These are phyloP conservation scores for Elongisporangium senticosum DNA, from an alignment of 352 stramenopile species.

Conservation along the genomic window DNA sequence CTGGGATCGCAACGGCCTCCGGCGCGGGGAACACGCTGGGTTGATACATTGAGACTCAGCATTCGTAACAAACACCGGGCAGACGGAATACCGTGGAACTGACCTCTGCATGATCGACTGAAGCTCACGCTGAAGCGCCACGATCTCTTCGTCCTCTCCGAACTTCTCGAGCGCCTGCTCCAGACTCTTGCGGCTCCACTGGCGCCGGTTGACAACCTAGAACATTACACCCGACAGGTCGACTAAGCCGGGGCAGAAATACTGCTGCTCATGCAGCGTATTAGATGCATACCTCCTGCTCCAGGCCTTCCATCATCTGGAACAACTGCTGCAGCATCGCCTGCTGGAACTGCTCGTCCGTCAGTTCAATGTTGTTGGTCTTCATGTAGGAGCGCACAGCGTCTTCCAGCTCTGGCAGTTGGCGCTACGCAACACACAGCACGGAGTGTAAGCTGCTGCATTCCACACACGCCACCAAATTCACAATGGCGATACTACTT, in stretches of 20 bases:
- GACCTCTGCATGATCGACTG: slow-evolving; percentile 61
- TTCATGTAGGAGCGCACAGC: slow-evolving; percentile 61
- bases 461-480: not conserved
- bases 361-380: slow-evolving; percentile 56
- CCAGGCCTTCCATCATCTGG: slow-evolving; percentile 62
- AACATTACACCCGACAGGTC: not conserved
- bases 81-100: slow-evolving; percentile 3
- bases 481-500: slow-evolving; percentile 17
- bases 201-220: slow-evolving; percentile 44
- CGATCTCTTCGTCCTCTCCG: slow-evolving; percentile 49
- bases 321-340: slow-evolving; percentile 69
- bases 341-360: slow-evolving; percentile 72
- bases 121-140: slow-evolving; percentile 61
- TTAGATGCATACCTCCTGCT: slow-evolving; percentile 26
- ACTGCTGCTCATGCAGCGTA: not conserved
- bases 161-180: slow-evolving; percentile 59
- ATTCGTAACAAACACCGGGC: not conserved
- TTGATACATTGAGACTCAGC: slow-evolving; percentile 3
- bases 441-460: not conserved
- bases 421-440: slow-evolving; percentile 25
- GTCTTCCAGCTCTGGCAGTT: slow-evolving; percentile 63
- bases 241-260: not conserved
- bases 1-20: slow-evolving; percentile 50
- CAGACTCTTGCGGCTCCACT: slow-evolving; percentile 58
- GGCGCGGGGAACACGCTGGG: slow-evolving; percentile 53